phyloP scores from a whole-genome alignment of 345 rosid genomes.

The Rhodamnia rubescens region DNA sequence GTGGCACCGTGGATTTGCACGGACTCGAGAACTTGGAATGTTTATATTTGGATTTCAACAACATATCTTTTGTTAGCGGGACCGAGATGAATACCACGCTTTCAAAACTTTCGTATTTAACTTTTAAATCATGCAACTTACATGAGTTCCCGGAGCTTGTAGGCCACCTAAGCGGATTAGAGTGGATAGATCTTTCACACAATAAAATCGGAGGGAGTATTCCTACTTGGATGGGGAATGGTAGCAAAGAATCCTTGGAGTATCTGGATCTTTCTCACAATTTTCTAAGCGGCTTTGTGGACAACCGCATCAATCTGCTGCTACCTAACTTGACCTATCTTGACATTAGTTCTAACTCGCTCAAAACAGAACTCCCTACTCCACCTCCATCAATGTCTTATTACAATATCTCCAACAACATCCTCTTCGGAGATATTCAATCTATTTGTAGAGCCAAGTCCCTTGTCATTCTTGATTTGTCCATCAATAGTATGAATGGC shows the following conservation, averaged over 20 bases:
- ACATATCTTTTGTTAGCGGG: not conserved
- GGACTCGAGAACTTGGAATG: not conserved
- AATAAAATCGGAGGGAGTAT: not conserved
- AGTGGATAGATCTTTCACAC: not conserved
- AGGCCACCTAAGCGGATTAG: not conserved
- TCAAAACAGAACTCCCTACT: too few species aligned
- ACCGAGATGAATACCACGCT: not conserved
- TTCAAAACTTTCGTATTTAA: not conserved
- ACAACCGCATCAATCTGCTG: too few species aligned
- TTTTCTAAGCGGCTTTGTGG: not conserved
- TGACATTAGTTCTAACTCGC: too few species aligned
- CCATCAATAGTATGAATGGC: too few species aligned
- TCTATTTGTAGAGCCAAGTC: too few species aligned
- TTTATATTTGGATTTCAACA: not conserved
- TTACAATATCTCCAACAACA: too few species aligned
- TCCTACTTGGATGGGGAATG: not conserved
- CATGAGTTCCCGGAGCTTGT: not conserved
- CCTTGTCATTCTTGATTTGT: too few species aligned
- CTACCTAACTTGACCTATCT: too few species aligned
- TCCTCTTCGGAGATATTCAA: too few species aligned
- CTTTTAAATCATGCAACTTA: not conserved
- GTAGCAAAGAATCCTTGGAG: not conserved
- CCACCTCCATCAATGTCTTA: too few species aligned
- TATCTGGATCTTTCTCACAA: not conserved
- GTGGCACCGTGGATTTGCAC: too few species aligned